Conservation (phyloP, 2,329 filamentous ascomycete genomes). For the Pochonia chlamydosporia region DNA sequence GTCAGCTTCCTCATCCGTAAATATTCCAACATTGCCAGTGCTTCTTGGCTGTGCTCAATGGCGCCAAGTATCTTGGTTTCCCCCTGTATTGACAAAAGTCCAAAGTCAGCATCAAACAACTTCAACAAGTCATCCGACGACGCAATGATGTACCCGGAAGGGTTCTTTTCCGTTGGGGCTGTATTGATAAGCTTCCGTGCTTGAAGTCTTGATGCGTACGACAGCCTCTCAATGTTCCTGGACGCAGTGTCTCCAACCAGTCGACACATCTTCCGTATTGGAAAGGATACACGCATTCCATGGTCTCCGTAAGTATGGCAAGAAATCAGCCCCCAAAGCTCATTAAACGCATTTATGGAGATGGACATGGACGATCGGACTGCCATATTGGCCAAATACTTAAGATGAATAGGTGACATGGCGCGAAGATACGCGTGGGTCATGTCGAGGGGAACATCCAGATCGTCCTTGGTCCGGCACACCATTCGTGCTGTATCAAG, state of each 20-base stretch:
- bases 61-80: constrained; percentile 82
- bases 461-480: constrained; percentile 67
- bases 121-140: constrained; percentile 80
- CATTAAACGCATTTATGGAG: constrained; percentile 78
- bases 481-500: constrained; percentile 74
- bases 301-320: constrained; percentile 73
- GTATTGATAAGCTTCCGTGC: constrained; percentile 86
- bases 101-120: constrained; percentile 83
- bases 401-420: constrained; percentile 86
- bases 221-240: constrained; percentile 79
- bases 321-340: constrained; percentile 83
- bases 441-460: constrained; percentile 72
- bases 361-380: constrained; percentile 95
- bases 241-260: constrained; percentile 81
- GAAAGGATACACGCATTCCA: constrained; percentile 88
- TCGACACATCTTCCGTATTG: constrained; percentile 87
- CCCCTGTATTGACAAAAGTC: constrained; percentile 75
- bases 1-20: constrained; percentile 69
- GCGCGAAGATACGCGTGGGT: constrained; percentile 80
- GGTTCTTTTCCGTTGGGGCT: constrained; percentile 71
- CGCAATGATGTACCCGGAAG: constrained; percentile 84
- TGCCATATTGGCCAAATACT: constrained; percentile 83
- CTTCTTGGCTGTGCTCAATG: constrained; percentile 72
- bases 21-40: constrained; percentile 79
- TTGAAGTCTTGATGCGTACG: constrained; percentile 78